Evolutionary conservation across 2,329 filamentous ascomycete genomes (phyloP), one percentile per base, ranked within the genome.

Genomic region (Hypomyces rosellus): DNA sequence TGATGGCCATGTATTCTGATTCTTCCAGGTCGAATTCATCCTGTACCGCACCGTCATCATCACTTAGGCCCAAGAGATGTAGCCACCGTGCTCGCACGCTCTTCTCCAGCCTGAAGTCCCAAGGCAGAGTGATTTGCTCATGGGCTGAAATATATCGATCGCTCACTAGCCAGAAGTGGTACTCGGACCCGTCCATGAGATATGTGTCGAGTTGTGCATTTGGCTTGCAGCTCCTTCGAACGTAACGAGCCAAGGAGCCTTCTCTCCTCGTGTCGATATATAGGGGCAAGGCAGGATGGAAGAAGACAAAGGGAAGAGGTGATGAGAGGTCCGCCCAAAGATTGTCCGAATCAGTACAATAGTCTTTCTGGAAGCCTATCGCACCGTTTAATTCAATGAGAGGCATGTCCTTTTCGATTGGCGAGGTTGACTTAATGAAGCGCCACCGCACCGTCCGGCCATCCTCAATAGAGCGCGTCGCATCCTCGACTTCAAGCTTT

Each of bases 111-210:
- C 68, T 80, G 69, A 77, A 92, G 62, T 82, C 88, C 88, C 75
- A 89, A 48, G 72, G 80, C 59, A 76, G 79, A 22, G 75, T 88
- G 60, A 80, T 81, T 60, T 83, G 80, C 60, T 84, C 81, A 38
- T 77, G 74, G 1, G 82, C 74, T 14, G 77, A 69, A 50, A 97
- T 90, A 36, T 85, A 77, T 48, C 86, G 80, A 59, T 88, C 88
- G 59, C 89, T 90, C 52, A 96, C 82, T 55, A 96, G 85, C 80
- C 92, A 96, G 66, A 97, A 96, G 63, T 93, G 89, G 63, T 92
- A 95, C 57, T 92, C 85, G 1, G 83, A 84, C 3, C 80, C 78
- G 43, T 83, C 84, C 2, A 88, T 88, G 44, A 96, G 80, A 57
- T 90, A 88, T 0, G 91, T 95, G 64, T 93, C 91, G 60, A 97